Conservation (phyloP, 768 basidiomycete genomes). For the Suillus occidentalis region DNA sequence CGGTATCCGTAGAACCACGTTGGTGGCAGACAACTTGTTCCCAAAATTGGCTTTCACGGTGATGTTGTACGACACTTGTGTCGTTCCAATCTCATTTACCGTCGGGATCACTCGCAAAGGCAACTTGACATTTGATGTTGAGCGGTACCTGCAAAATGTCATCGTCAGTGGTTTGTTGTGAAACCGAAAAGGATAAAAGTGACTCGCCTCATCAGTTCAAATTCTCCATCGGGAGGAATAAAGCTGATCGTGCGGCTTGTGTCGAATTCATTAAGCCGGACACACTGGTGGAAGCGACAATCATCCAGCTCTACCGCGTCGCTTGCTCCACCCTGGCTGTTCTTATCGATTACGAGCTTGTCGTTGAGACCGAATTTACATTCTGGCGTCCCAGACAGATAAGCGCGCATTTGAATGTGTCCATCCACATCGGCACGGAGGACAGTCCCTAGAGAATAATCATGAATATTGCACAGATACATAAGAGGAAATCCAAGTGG, state of each 20-base stretch:
- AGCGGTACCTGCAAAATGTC: constrained; percentile 70
- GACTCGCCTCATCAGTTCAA: constrained; percentile 91
- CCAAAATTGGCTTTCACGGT: constrained; percentile 88
- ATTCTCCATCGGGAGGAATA: constrained; percentile 97
- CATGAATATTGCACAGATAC: constrained; percentile 3
- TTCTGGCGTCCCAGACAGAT: constrained; percentile 94
- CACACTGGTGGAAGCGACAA: constrained; percentile 98
- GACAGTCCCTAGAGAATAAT: constrained; percentile 59
- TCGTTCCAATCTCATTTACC: constrained; percentile 89
- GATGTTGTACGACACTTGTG: constrained; percentile 88
- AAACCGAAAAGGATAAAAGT: constrained; percentile 1
- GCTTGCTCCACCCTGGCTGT: constrained; percentile 46
- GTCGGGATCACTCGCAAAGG: constrained; percentile 89
- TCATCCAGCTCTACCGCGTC: constrained; percentile 96
- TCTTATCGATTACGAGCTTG: constrained; percentile 94
- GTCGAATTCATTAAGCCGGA: constrained; percentile 92
- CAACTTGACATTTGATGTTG: constrained; percentile 94
- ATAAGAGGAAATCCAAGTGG: not conserved
- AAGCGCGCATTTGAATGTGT: constrained; percentile 97
- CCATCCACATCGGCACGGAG: constrained; percentile 97
- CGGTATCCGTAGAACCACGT: constrained; percentile 90
- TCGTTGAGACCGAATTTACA: constrained; percentile 99
- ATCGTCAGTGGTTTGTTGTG: constrained; percentile 1
- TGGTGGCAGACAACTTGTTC: constrained; percentile 89
- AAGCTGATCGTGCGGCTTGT: constrained; percentile 93